Evolutionary conservation across 2,329 filamentous ascomycete genomes (phyloP).

Genomic region (Aulographum hederae): DNA sequence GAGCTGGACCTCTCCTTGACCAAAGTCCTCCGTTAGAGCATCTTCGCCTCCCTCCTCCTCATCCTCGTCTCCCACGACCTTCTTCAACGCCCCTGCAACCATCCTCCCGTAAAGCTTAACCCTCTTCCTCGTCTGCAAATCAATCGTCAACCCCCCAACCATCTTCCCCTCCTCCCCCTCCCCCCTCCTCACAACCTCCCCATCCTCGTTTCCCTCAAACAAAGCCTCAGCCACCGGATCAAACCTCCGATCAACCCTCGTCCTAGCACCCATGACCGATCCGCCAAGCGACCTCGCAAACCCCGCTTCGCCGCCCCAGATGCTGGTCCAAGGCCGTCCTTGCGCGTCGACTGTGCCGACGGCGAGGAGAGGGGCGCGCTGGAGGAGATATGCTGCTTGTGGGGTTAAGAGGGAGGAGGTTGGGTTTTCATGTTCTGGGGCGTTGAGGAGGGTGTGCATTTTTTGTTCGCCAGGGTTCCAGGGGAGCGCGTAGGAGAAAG

Average conservation of each 20-base stretch:
- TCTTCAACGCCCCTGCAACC: constrained; percentile 39
- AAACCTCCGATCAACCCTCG: constrained; percentile 37
- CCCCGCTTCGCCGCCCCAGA: constrained; percentile 58
- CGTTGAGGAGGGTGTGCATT: constrained; percentile 43
- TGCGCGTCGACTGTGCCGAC: constrained; percentile 51
- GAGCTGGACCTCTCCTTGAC: constrained; percentile 31
- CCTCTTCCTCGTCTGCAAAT: constrained; percentile 48
- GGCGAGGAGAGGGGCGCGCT: constrained; percentile 47
- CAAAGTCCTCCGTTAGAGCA: constrained; percentile 6
- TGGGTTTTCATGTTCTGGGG: constrained; percentile 45
- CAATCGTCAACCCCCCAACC: constrained; percentile 42
- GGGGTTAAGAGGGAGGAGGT: constrained; percentile 44
- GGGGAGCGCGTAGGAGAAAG: constrained; percentile 24
- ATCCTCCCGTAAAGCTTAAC: constrained; percentile 58
- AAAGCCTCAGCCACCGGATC: constrained; percentile 56
- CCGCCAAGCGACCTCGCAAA: constrained; percentile 46
- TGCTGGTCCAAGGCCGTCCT: constrained; percentile 53
- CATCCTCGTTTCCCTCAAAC: constrained; percentile 25
- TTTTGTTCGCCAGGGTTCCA: constrained; percentile 51
- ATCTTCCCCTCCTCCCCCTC: constrained; percentile 27
- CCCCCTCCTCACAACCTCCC: constrained; percentile 24
- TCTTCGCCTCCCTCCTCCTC: constrained; percentile 10
- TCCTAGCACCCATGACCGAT: constrained; percentile 44
- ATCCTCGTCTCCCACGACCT: constrained; percentile 14
- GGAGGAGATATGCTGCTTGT: constrained; percentile 41